These are phyloP conservation scores for Ogataea hybrid DNA, from an alignment of 1,139 yeast genomes.

Conservation along the genomic window DNA sequence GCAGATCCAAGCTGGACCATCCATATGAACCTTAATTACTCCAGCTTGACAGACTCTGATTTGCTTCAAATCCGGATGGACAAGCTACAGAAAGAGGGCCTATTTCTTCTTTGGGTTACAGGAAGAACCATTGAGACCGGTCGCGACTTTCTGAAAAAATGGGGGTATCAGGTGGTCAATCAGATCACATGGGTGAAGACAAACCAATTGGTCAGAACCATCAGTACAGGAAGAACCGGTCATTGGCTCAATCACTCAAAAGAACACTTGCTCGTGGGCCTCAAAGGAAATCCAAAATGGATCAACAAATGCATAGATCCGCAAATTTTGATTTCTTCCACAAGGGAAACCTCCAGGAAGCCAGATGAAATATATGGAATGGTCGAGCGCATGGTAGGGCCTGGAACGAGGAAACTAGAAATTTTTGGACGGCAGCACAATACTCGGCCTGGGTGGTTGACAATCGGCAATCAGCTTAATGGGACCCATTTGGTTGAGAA, in stretches of 20 bases:
- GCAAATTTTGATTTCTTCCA: conserved; percentile 75
- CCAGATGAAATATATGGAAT: conserved; percentile 90
- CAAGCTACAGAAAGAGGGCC: conserved; percentile 76
- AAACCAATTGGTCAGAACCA: conserved; percentile 82
- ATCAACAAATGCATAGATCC: conserved; percentile 61
- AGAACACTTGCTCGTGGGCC: conserved; percentile 78
- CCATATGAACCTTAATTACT: conserved; percentile 78
- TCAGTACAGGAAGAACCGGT: conserved; percentile 94
- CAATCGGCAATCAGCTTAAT: conserved; percentile 78
- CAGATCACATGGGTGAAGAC: conserved; percentile 91
- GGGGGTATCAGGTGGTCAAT: conserved; percentile 81
- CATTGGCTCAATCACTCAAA: conserved; percentile 97
- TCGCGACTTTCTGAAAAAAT: conserved; percentile 64
- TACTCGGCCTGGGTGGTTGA: conserved; percentile 84
- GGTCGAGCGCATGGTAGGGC: conserved; percentile 79
- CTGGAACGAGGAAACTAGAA: conserved; percentile 73
- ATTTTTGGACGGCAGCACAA: conserved; percentile 88
- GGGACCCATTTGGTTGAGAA: conserved; percentile 59
- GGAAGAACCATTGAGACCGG: conserved; percentile 92
- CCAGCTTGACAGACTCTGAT: conserved; percentile 73
- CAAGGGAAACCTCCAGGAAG: conserved; percentile 85
- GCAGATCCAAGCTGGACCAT: conserved; percentile 94
- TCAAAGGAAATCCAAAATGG: conserved; percentile 83
- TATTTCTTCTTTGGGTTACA: conserved; percentile 87
- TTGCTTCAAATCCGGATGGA: conserved; percentile 63